Evolutionary conservation across 2,329 filamentous ascomycete species (phyloP).

Genomic region (Sporothrix mexicana): DNA sequence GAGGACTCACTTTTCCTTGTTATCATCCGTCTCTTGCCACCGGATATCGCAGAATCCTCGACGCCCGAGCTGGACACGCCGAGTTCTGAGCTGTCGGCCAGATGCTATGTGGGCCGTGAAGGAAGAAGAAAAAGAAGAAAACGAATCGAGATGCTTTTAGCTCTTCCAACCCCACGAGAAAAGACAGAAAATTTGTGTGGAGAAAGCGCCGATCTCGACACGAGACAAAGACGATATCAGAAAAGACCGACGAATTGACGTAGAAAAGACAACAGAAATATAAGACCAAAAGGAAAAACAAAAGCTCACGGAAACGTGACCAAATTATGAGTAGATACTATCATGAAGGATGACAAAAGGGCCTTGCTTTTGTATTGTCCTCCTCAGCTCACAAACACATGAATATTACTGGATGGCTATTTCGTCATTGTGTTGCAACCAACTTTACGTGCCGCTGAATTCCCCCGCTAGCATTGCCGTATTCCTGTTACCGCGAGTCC

Average conservation of each 20-base stretch:
- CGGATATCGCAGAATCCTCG: neutral
- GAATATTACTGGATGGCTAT: neutral
- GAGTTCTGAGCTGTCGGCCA: neutral
- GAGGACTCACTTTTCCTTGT: neutral
- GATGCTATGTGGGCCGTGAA: neutral
- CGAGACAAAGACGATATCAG: slow-evolving; percentile 9
- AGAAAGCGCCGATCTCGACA: slow-evolving; percentile 13
- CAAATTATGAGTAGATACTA: neutral
- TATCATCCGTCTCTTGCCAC: neutral
- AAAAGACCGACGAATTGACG: neutral
- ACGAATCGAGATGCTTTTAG: neutral
- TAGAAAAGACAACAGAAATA: neutral
- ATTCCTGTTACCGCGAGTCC: neutral
- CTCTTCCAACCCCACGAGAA: neutral
- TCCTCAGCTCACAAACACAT: neutral
- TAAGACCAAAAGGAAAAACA: neutral
- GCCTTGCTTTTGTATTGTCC: neutral
- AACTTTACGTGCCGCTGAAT: neutral
- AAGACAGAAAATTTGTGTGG: neutral
- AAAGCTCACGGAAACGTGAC: neutral
- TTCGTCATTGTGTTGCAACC: slow-evolving; percentile 3
- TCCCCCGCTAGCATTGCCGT: neutral
- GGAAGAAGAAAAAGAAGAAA: neutral
- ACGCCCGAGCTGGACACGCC: neutral
- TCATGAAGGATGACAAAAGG: neutral